phyloP scores from a whole-genome alignment of 257 asterid species.

The Solanum ahanhuiri region DNA sequence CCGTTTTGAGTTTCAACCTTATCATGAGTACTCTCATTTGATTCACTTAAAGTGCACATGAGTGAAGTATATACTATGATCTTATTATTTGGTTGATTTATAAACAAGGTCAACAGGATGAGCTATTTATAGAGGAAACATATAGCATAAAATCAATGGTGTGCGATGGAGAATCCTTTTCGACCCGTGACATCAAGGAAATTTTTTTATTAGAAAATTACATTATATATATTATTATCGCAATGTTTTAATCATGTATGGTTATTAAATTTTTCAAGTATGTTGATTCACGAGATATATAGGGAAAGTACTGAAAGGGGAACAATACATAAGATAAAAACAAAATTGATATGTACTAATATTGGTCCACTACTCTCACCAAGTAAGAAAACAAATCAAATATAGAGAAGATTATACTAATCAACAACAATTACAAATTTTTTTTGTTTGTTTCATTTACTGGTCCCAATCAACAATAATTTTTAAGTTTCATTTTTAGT shows the following conservation, averaged over 20 bases:
- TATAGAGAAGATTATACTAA: not conserved
- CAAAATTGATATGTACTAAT: not conserved
- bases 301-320: not conserved
- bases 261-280: not conserved
- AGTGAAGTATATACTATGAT: not conserved
- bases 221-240: too few species aligned
- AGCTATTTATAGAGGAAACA: not conserved
- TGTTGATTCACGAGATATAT: not conserved
- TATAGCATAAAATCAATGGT: not conserved
- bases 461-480: too few species aligned
- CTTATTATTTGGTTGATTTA: not conserved
- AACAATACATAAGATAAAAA: not conserved
- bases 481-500: too few species aligned
- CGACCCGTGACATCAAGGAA: too few species aligned
- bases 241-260: fast-evolving
- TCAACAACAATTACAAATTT: not conserved
- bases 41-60: not conserved
- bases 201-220: fast-evolving
- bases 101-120: not conserved
- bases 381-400: not conserved
- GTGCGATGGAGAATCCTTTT: not conserved
- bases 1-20: not conserved
- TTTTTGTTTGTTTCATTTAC: too few species aligned
- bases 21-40: not conserved
- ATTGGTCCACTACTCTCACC: not conserved